Evolutionary conservation across 495 filamentous ascomycete genomes (phyloP), one percentile per base, ranked within the genome.

Genomic region (Xeromyces bisporus): DNA sequence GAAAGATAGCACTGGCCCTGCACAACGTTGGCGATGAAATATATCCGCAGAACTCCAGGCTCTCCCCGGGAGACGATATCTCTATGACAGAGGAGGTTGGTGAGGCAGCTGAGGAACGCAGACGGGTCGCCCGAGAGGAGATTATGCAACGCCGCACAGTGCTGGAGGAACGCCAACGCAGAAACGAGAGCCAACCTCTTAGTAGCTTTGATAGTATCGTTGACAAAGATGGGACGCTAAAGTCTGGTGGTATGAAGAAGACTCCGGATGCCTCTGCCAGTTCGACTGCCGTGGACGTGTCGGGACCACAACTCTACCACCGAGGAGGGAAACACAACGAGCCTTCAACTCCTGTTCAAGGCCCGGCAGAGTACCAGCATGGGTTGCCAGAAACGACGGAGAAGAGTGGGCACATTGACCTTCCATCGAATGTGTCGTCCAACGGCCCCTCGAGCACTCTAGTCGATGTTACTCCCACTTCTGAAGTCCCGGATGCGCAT

Each of bases 11-110:
- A 21, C 50, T 82, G 35, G 80, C 80, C 10, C 55, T 92, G 15
- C 77, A 86, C 44, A 67, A 67, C 24, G 66, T 87, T 1, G 81
- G 79, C 31, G 81, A 87, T 46, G 79, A 74, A 35, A 65, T 85
- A 32, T 69, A 74, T 35, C 75, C 80, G 13, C 43, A 43, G 16
- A 43, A 51, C n/a, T 25, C 37, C 3, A 34, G 35, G 11, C 43
- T 42, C 3, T 28, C 35, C 4, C 7, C 26, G 6, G 40, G 42
- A 21, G 52, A 66, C 29, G 63, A 68, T 26, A 57, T 60, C 6
- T 66, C 64, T n/a, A 63, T 64, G 42, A 63, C 60, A 9, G 68
- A 69, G 41, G 66, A 77, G 15, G 38, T 58, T 7, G 67, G 61
- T 6, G 62, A 75, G 11, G 74, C 75, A 11, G 80, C 77, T 26